Evolutionary conservation across 2,329 filamentous ascomycete genomes (phyloP).

Genomic region (Thyridium curvatum): DNA sequence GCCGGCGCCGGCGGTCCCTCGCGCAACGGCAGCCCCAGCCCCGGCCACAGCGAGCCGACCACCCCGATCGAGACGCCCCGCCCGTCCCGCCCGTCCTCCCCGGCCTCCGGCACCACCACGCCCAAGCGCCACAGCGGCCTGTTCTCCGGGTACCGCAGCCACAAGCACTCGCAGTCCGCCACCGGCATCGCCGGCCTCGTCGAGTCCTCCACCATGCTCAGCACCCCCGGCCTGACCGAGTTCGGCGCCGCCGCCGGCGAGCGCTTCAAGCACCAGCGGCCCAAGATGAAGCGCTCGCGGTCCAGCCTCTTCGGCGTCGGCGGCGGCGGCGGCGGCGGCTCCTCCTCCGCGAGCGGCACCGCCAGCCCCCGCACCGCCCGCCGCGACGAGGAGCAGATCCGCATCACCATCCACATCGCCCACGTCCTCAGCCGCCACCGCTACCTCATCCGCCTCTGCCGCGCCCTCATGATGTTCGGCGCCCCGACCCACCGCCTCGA

Average conservation of each 20-base stretch:
- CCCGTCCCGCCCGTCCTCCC: conserved; percentile 34
- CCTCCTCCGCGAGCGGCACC: too few relatives aligned
- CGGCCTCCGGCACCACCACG: conserved; percentile 22
- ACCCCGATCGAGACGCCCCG: conserved; percentile 37
- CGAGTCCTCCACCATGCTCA: conserved; percentile 47
- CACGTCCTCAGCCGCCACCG: conserved; percentile 71
- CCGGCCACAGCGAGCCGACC: conserved; percentile 29
- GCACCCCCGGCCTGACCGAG: conserved; percentile 35
- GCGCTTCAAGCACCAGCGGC: conserved; percentile 31
- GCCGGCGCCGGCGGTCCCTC: neutral
- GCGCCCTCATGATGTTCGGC: conserved; percentile 82
- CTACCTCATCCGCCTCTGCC: conserved; percentile 79
- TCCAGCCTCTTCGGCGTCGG: conserved; percentile 6
- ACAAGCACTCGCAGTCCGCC: conserved; percentile 39
- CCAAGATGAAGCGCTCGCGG: conserved; percentile 9
- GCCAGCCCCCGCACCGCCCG: conserved; percentile 10
- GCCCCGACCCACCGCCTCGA: conserved; percentile 88
- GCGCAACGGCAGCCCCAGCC: conserved; percentile 14
- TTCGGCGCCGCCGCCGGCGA: conserved; percentile 35
- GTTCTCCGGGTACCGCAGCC: conserved; percentile 33
- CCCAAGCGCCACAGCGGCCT: conserved; percentile 27
- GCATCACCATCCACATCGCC: conserved; percentile 54
- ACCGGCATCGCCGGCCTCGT: conserved; percentile 44
- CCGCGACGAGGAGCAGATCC: conserved; percentile 22
- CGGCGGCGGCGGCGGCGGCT: conserved; percentile 7